Conservation (phyloP, 345 rosid genomes). For the Ceriops zippeliana region DNA sequence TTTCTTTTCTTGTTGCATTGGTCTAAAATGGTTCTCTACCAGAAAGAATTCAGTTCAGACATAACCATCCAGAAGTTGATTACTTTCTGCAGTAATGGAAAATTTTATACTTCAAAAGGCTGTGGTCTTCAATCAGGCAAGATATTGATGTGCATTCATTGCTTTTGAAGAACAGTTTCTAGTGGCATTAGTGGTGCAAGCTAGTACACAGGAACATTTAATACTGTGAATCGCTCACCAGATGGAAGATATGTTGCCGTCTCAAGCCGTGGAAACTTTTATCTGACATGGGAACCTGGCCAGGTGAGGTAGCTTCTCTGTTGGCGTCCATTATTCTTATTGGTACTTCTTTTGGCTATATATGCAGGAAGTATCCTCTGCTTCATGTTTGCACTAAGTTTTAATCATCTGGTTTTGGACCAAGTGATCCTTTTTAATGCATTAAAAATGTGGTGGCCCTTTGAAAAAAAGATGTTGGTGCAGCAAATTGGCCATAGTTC, state of each 20-base stretch:
- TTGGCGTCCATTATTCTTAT: not conserved
- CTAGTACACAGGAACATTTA: constrained; percentile 91
- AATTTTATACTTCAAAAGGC: not conserved
- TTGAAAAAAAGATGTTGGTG: too few species aligned
- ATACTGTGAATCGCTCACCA: constrained; percentile 89
- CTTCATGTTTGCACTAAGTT: not conserved
- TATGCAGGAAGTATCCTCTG: not conserved
- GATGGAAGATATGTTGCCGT: constrained; percentile 93
- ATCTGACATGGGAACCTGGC: constrained; percentile 95
- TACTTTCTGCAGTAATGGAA: not conserved
- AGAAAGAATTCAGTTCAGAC: too few species aligned
- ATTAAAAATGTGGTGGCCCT: not conserved
- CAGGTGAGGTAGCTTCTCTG: constrained; percentile 44
- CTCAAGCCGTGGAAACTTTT: constrained; percentile 97
- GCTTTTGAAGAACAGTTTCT: constrained; percentile 87
- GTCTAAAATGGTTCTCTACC: too few species aligned
- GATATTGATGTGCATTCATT: constrained; percentile 36
- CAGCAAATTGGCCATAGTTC: too few species aligned
- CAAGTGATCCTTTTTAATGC: not conserved
- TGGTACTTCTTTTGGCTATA: not conserved
- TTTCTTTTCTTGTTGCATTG: too few species aligned
- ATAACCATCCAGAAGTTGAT: too few species aligned
- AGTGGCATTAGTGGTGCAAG: constrained; percentile 99
- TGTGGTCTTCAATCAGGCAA: not conserved
- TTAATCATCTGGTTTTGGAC: not conserved